Evolutionary conservation across 2,329 filamentous ascomycete species (phyloP).

Genomic region (Epichloe bromicola): DNA sequence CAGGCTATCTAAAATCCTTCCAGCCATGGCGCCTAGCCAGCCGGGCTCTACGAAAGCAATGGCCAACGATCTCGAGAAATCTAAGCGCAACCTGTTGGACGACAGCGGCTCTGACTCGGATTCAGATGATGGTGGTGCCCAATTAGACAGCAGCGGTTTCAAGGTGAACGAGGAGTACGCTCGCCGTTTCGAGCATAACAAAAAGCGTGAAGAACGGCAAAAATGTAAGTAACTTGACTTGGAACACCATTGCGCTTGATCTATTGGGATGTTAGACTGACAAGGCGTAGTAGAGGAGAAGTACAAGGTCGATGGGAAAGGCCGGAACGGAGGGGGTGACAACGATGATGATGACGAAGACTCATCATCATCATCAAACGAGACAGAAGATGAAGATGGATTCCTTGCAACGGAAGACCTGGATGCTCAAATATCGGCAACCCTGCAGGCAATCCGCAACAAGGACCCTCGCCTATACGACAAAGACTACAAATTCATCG

Average conservation of each 20-base stretch:
- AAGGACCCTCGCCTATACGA: slow-evolving; percentile 93
- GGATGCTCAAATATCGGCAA: slow-evolving; percentile 77
- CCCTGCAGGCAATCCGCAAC: slow-evolving; percentile 71
- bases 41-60: not conserved
- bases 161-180: slow-evolving; percentile 89
- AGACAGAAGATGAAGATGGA: slow-evolving; percentile 82
- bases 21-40: slow-evolving; percentile 7
- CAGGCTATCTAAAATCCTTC: not conserved
- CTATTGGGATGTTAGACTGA: slow-evolving; percentile 4
- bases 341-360: slow-evolving; percentile 30
- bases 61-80: slow-evolving; percentile 17
- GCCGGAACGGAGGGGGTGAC: slow-evolving; percentile 11
- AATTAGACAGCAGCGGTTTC: slow-evolving; percentile 36
- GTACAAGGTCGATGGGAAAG: slow-evolving; percentile 39
- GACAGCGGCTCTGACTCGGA: slow-evolving; percentile 41
- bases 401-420: slow-evolving; percentile 75
- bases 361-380: slow-evolving; percentile 53
- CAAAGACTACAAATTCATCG: slow-evolving; percentile 64
- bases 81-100: slow-evolving; percentile 40
- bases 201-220: slow-evolving; percentile 82
- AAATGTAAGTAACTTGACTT: slow-evolving; percentile 35
- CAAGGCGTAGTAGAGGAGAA: slow-evolving; percentile 68
- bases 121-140: slow-evolving; percentile 31
- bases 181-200: slow-evolving; percentile 86
- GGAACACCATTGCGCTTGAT: not conserved